phyloP scores from a whole-genome alignment of 1,284 basidiomycete species.

The Leccinum olivaceoglutinosum region DNA sequence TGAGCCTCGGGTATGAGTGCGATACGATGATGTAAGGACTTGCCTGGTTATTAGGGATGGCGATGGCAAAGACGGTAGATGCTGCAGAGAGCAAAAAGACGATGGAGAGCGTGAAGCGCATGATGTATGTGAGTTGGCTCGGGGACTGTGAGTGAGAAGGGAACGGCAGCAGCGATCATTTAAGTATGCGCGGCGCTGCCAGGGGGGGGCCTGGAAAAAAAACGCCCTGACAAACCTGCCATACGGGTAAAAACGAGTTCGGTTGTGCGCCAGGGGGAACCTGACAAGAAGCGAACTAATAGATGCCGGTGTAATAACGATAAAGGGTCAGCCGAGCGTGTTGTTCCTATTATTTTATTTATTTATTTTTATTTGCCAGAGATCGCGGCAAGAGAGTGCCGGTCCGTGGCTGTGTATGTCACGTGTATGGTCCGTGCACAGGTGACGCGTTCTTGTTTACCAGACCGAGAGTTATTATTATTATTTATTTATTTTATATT shows the following conservation, averaged over 20 bases:
- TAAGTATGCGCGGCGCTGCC: conserved; percentile 5
- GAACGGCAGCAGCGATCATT: not conserved
- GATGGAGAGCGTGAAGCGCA: conserved; percentile 14
- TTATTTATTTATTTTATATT: conserved; percentile 2
- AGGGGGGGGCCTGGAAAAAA: conserved; percentile 1
- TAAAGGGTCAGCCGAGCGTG: not conserved
- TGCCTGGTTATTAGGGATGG: conserved; percentile 16
- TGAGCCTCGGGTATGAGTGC: not conserved
- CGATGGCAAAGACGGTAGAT: conserved; percentile 9
- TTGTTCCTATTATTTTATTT: not conserved
- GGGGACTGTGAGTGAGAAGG: not conserved
- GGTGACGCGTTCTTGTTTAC: conserved; percentile 14
- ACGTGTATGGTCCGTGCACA: conserved; percentile 26
- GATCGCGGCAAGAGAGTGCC: not conserved
- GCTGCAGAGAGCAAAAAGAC: conserved; percentile 12
- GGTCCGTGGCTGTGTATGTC: conserved; percentile 3
- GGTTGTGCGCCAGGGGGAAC: not conserved
- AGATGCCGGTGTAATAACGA: not conserved
- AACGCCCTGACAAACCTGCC: conserved; percentile 8
- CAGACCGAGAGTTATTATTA: not conserved
- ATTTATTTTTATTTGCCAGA: too few species aligned
- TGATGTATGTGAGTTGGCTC: not conserved
- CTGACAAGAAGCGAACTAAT: conserved; percentile 3
- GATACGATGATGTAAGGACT: not conserved
- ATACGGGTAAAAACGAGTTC: conserved; percentile 10